These are phyloP conservation scores for Boletus sp. DNA, from an alignment of 1,284 basidiomycete species.

Conservation along the genomic window DNA sequence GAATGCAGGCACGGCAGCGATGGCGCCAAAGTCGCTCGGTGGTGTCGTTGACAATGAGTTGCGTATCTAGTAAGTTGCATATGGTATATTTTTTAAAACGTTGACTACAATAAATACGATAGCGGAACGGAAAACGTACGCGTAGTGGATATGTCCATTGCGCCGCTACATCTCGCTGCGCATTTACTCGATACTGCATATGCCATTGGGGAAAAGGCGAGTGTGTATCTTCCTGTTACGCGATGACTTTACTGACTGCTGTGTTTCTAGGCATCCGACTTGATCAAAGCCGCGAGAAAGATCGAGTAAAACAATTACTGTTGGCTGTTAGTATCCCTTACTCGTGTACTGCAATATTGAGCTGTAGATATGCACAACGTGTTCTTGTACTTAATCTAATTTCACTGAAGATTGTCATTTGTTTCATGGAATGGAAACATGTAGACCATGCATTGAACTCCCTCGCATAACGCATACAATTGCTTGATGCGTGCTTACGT, in stretches of 20 bases:
- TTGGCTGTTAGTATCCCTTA: neutral
- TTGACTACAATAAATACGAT: neutral
- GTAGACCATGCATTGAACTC: too few species aligned
- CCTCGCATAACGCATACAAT: too few species aligned
- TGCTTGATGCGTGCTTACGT: neutral
- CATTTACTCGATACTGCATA: conserved; percentile 21
- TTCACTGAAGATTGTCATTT: neutral
- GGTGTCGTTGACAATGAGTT: conserved; percentile 20
- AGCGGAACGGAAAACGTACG: conserved; percentile 21
- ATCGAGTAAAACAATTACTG: neutral
- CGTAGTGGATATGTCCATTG: conserved; percentile 19
- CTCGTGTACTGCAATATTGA: neutral
- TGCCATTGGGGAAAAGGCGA: conserved; percentile 22
- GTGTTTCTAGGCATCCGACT: conserved; percentile 10
- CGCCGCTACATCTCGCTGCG: conserved; percentile 15
- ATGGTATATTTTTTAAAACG: neutral
- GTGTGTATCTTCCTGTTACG: neutral
- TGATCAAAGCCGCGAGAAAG: conserved; percentile 7
- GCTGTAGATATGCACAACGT: neutral
- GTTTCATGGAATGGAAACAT: neutral
- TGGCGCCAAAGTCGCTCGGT: conserved; percentile 16
- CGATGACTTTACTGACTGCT: neutral
- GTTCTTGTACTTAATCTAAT: conserved; percentile 1
- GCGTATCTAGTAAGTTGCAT: conserved; percentile 16
- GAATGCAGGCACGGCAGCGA: conserved; percentile 15